Evolutionary conservation across 2,329 filamentous ascomycete species (phyloP).

Genomic region (Pseudomassariella vexata): DNA sequence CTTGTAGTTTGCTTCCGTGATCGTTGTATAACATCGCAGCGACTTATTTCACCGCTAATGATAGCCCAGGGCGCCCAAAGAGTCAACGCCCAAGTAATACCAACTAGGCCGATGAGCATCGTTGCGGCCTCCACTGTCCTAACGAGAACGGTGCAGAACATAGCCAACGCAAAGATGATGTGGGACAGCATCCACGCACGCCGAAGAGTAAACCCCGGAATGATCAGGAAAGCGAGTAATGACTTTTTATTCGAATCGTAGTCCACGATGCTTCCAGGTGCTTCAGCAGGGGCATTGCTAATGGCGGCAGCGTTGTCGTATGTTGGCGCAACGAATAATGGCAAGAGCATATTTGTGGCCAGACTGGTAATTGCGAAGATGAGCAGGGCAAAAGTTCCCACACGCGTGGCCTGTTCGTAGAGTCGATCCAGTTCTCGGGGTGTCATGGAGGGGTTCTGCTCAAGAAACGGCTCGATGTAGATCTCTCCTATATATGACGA

Average conservation of each 20-base stretch:
- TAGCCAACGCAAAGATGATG: conserved; percentile 74
- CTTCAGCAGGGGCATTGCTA: conserved; percentile 24
- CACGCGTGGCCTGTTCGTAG: conserved; percentile 79
- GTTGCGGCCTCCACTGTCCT: conserved; percentile 66
- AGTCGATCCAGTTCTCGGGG: conserved; percentile 69
- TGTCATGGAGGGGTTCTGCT: conserved; percentile 71
- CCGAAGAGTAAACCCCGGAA: conserved; percentile 80
- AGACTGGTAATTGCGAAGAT: conserved; percentile 85
- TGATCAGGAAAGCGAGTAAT: conserved; percentile 58
- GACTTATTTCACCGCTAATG: conserved; percentile 86
- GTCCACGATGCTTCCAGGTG: conserved; percentile 21
- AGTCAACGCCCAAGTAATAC: conserved; percentile 87
- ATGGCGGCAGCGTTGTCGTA: conserved; percentile 49
- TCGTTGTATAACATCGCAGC: conserved; percentile 59
- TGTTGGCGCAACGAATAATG: conserved; percentile 78
- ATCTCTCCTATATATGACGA: conserved; percentile 92
- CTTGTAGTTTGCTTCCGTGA: conserved; percentile 27
- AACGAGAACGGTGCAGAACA: conserved; percentile 80
- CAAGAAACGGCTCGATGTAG: conserved; percentile 78
- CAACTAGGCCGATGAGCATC: conserved; percentile 71
- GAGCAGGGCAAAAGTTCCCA: conserved; percentile 84
- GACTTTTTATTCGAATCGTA: conserved; percentile 30
- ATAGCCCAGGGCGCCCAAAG: conserved; percentile 95
- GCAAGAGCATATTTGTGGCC: conserved; percentile 72
- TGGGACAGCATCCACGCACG: conserved; percentile 83